Percentiles rank a stretch among this genome's conserved stretches.
Conservation (phyloP, 805 yeast species). For the Komagataella pastoris region DNA sequence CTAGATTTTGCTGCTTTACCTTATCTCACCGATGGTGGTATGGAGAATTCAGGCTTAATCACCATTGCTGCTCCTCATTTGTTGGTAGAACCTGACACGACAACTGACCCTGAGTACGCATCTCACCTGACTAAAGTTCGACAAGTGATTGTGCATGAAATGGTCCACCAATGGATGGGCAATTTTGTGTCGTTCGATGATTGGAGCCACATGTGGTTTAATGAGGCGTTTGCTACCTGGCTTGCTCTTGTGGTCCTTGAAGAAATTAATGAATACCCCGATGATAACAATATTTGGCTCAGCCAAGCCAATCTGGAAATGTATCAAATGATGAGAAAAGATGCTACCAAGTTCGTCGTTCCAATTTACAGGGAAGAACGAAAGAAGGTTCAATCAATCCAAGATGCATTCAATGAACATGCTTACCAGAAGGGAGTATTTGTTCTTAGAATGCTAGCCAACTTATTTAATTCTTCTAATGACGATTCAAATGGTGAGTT, state of each 20-base stretch:
- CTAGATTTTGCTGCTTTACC: slow-evolving; percentile 61
- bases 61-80: slow-evolving; percentile 42
- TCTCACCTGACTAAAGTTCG: slow-evolving; percentile 24
- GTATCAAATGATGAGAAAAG: slow-evolving; percentile 19
- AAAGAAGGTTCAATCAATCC: slow-evolving; percentile 23
- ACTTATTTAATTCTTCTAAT: slow-evolving; percentile 19
- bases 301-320: slow-evolving; percentile 15
- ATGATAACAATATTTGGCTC: slow-evolving; percentile 19
- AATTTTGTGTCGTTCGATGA: slow-evolving; percentile 52
- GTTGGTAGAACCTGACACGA: slow-evolving; percentile 7
- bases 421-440: slow-evolving; percentile 51
- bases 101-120: not conserved
- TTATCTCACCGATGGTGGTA: slow-evolving; percentile 62
- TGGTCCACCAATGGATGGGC: slow-evolving; percentile 77
- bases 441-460: slow-evolving; percentile 37
- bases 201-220: slow-evolving; percentile 62
- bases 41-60: slow-evolving; percentile 69
- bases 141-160: slow-evolving; percentile 56
- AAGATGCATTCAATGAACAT: slow-evolving; percentile 32
- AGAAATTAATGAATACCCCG: slow-evolving; percentile 7
- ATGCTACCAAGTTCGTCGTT: slow-evolving; percentile 15
- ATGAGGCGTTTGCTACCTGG: slow-evolving; percentile 71
- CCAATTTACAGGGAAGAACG: slow-evolving; percentile 24
- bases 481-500: slow-evolving; percentile 11
- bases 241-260: slow-evolving; percentile 37